Conservation (phyloP, 2,329 filamentous ascomycete genomes). For the Colletotrichum nymphaeae region DNA sequence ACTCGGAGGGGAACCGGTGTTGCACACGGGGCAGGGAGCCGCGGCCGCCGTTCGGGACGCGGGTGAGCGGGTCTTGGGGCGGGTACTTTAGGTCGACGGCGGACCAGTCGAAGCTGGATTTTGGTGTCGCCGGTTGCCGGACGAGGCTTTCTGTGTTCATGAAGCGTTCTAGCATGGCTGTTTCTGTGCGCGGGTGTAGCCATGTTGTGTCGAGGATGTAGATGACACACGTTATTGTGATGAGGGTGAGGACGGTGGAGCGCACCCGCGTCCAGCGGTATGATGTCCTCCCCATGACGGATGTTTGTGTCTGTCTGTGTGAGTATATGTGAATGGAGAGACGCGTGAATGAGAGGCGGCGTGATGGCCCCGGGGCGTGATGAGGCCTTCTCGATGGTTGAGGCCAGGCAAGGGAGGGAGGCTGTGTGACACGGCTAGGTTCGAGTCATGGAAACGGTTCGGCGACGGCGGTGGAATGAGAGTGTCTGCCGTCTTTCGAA, state of each 20-base stretch:
- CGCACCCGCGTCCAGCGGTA: constrained; percentile 31
- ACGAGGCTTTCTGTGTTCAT: constrained; percentile 44
- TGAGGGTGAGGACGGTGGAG: background rate
- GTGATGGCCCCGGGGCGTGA: background rate
- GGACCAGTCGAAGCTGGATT: constrained; percentile 52
- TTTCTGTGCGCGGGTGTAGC: constrained; percentile 10
- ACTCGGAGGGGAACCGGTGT: constrained; percentile 43
- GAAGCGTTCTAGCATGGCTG: constrained; percentile 40
- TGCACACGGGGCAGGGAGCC: constrained; percentile 49
- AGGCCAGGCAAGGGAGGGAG: background rate
- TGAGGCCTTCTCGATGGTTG: background rate
- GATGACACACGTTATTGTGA: background rate
- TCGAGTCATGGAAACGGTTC: background rate
- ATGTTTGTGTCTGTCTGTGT: background rate
- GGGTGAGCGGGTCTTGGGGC: constrained; percentile 35
- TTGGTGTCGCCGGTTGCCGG: constrained; percentile 21
- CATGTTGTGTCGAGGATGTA: constrained; percentile 18
- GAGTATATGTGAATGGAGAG: background rate
- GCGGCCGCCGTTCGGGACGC: constrained; percentile 38
- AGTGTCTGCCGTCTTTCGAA: background rate
- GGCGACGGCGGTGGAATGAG: background rate
- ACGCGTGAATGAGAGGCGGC: background rate
- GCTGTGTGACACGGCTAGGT: background rate
- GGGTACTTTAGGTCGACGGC: constrained; percentile 43
- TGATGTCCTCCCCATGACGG: background rate